Evolutionary conservation across 495 filamentous ascomycete species (phyloP), one percentile per base, ranked within the genome.

Genomic region (Aspergillus egyptiacus): DNA sequence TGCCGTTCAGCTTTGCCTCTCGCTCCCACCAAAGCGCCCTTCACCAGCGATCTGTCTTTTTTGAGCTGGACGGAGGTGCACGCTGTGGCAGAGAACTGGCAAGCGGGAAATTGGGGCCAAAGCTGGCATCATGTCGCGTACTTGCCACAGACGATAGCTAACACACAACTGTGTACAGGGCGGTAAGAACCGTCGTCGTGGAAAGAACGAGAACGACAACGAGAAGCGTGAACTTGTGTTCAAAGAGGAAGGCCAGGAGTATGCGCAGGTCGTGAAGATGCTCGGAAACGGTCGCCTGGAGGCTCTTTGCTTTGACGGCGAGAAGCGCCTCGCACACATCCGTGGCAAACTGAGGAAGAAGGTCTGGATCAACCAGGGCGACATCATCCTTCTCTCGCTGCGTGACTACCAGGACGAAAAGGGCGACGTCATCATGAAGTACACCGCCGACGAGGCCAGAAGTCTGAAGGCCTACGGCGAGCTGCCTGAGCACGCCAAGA

Each of bases 201-300:
- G 93, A 72, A 98, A 97, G 88, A 98, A 98, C 80, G 93, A 98
- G 78, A 97, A 96, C 78, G 90, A 94, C 77, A 96, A 96, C 64
- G 91, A 96, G 77, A 96, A 96, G 82, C 93, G 93, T 65, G 93
- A 98, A 71, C 80, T 98, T 44, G 87, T 87, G 52, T 98, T 97
- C 83, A 96, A 96, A 72, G 93, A 97, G 68, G 93, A 97, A 59
- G 93, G 93, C 54, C 93, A 98, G 79, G 93, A 97, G 76, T 98
- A 98, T 66, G 93, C 93, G 22, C 93, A 97, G 76, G 93, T 96
- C 62, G 74, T 96, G 55, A 96, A 96, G 78, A 97, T 97, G 93
- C 78, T 96, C 37, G 93, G 93, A 44, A 98, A 97, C 78, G 93
- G 93, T 59, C 88, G 93, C 51, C 81, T 98, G 31, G 91, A 97